phyloP scores from a whole-genome alignment of 371 early-diverging fungal species.

The Mucor saturninus region DNA sequence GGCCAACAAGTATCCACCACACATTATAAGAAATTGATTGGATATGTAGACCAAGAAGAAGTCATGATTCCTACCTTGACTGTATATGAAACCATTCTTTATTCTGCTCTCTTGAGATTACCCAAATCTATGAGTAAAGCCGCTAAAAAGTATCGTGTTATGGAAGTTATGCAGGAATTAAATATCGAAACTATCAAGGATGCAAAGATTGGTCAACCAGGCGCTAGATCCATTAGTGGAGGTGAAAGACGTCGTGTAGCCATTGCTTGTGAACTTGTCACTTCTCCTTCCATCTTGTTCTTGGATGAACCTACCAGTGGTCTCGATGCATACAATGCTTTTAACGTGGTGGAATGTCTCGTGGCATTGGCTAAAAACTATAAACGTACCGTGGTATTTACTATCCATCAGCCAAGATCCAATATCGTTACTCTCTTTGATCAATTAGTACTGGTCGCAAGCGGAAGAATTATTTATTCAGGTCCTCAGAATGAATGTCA shows the following conservation, averaged over 20 bases:
- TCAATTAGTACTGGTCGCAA: slow-evolving; percentile 83
- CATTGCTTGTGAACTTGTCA: slow-evolving; percentile 88
- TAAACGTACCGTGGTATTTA: slow-evolving; percentile 90
- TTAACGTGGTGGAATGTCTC: slow-evolving; percentile 87
- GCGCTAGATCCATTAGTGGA: slow-evolving; percentile 79
- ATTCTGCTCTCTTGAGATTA: slow-evolving; percentile 80
- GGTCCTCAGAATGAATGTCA: slow-evolving; percentile 63
- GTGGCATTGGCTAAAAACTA: slow-evolving; percentile 79
- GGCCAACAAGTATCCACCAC: slow-evolving; percentile 60
- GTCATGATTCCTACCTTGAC: slow-evolving; percentile 83
- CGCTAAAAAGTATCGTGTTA: slow-evolving; percentile 65
- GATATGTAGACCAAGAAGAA: slow-evolving; percentile 90
- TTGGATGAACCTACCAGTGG: slow-evolving; percentile 96
- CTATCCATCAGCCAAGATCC: slow-evolving; percentile 95
- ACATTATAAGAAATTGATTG: slow-evolving; percentile 69
- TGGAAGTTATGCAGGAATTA: slow-evolving; percentile 78
- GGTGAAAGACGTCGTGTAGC: slow-evolving; percentile 88
- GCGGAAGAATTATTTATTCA: slow-evolving; percentile 83
- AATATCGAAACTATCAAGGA: slow-evolving; percentile 81
- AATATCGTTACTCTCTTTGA: slow-evolving; percentile 93
- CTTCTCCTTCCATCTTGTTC: slow-evolving; percentile 88
- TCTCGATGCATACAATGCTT: slow-evolving; percentile 91
- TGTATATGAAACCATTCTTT: slow-evolving; percentile 80
- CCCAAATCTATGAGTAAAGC: slow-evolving; percentile 66
- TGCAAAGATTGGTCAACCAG: slow-evolving; percentile 80